Conservation (phyloP, 2,329 filamentous ascomycete genomes). For the Balansia obtecta region DNA sequence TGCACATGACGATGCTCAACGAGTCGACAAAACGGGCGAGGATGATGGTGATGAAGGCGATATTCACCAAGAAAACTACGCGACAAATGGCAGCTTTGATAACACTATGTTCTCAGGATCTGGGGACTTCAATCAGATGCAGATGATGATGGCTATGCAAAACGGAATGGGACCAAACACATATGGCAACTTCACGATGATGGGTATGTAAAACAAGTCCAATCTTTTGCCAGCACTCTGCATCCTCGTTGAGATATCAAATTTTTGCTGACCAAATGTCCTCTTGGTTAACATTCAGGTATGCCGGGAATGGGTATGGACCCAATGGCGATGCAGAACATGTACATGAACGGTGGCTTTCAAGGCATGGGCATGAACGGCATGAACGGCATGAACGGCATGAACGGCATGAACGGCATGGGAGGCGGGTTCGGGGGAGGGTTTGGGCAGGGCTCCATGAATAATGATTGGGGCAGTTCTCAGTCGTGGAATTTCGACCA, state of each 20-base stretch:
- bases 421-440: conserved; percentile 54
- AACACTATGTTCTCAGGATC: conserved; percentile 46
- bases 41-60: conserved; percentile 13
- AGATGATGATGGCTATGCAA: conserved; percentile 69
- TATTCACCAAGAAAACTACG: conserved; percentile 19
- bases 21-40: conserved; percentile 7
- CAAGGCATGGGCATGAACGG: conserved; percentile 66
- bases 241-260: not conserved
- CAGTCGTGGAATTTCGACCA: conserved; percentile 74
- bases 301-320: conserved; percentile 83
- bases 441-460: conserved; percentile 51
- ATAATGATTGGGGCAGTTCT: conserved; percentile 71
- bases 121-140: conserved; percentile 64
- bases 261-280: conserved; percentile 12
- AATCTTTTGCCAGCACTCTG: not conserved
- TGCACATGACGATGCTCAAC: not conserved
- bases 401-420: conserved; percentile 70
- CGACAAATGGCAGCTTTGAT: conserved; percentile 36
- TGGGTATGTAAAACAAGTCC: conserved; percentile 53
- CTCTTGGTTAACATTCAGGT: conserved; percentile 32
- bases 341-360: conserved; percentile 70
- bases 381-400: no score
- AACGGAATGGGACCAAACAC: conserved; percentile 46
- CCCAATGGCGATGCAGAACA: conserved; percentile 60
- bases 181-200: conserved; percentile 59